Evolutionary conservation across 352 stramenopile genomes (phyloP), one percentile per base, ranked within the genome.

Genomic region (Pythium phragmitis): DNA sequence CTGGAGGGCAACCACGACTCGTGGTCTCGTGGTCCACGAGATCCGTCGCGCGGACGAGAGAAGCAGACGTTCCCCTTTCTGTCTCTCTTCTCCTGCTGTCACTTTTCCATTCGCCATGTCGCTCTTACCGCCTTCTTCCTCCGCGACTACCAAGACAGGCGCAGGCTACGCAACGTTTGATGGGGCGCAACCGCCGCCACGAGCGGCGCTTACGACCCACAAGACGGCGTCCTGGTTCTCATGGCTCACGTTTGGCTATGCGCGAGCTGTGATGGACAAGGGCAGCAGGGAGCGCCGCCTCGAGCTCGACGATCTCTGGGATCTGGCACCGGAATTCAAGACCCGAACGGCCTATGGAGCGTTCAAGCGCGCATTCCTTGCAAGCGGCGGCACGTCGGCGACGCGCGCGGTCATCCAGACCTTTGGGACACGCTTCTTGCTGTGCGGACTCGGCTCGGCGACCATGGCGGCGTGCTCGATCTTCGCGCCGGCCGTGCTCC

Each of bases 401-500:
- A 19, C 49, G 34, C 41, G 42, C 14, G 65, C 65, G 1, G 8
- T 65, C 8, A 4, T 36, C 4, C 11, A 14, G 2, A 41, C 53
- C n/a, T 65, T 65, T 37, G 59, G 59, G 13, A 6, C 5, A 30
- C 28, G n/a, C 19, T 56, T 73, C 23, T 37, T 73, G 16, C 3
- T 63, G 13, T 67, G 60, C 28, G 67, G 60, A 7, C 26, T 69
- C 28, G 67, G 55, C 8, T 62, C 56, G 6, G 8, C 48, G 34
- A 42, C 33, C 30, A 49, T 50, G 17, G 60, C 34, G 9, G 60
- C 50, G 17, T 69, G 60, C 36, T 36, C 42, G 4, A 21, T 73
- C 14, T 69, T 73, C 21, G 49, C 65, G 28, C 65, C 65, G 16
- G 48, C 45, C 8, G 65, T 72, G 45, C 59, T 72, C 13, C 65